Conservation (phyloP, 2,329 filamentous ascomycete genomes). For the Colletotrichum graminicola region DNA sequence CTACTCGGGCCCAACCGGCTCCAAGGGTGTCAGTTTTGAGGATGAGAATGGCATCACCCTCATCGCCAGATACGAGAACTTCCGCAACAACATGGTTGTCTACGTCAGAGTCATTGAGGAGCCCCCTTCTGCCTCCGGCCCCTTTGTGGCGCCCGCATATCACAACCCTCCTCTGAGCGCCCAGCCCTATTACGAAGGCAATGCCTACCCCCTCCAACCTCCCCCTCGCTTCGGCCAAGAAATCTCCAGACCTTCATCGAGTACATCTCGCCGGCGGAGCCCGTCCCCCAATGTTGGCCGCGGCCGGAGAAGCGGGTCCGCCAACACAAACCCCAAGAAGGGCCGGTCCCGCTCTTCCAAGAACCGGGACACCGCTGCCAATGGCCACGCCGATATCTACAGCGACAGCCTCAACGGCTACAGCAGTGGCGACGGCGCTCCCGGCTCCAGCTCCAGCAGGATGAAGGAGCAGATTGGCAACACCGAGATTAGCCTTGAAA, state of each 20-base stretch:
- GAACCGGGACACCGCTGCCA: slow-evolving; percentile 66
- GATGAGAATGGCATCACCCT: slow-evolving; percentile 89
- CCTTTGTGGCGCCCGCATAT: slow-evolving; percentile 65
- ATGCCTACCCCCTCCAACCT: slow-evolving; percentile 60
- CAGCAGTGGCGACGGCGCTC: slow-evolving; percentile 87
- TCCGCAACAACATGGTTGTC: slow-evolving; percentile 90
- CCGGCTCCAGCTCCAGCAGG: slow-evolving; percentile 81
- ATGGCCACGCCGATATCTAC: slow-evolving; percentile 68
- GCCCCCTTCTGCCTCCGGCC: slow-evolving; percentile 57
- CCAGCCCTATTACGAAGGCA: slow-evolving; percentile 69
- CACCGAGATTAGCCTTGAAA: slow-evolving; percentile 97
- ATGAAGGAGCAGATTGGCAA: slow-evolving; percentile 89
- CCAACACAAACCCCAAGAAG: slow-evolving; percentile 73
- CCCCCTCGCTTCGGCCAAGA: slow-evolving; percentile 68
- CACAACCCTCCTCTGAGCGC: slow-evolving; percentile 65
- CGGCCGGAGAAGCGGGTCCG: slow-evolving; percentile 83
- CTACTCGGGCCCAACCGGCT: slow-evolving; percentile 78
- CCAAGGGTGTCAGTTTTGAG: slow-evolving; percentile 93
- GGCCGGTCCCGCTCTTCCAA: slow-evolving; percentile 77
- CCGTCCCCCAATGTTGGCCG: slow-evolving; percentile 77
- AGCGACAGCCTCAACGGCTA: slow-evolving; percentile 79
- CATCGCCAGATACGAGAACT: slow-evolving; percentile 97
- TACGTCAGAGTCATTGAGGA: slow-evolving; percentile 88
- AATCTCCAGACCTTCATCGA: slow-evolving; percentile 76
- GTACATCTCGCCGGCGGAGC: slow-evolving; percentile 81